Evolutionary conservation across 1,139 yeast genomes (phyloP).

Genomic region (Waltiozyma sp.): DNA sequence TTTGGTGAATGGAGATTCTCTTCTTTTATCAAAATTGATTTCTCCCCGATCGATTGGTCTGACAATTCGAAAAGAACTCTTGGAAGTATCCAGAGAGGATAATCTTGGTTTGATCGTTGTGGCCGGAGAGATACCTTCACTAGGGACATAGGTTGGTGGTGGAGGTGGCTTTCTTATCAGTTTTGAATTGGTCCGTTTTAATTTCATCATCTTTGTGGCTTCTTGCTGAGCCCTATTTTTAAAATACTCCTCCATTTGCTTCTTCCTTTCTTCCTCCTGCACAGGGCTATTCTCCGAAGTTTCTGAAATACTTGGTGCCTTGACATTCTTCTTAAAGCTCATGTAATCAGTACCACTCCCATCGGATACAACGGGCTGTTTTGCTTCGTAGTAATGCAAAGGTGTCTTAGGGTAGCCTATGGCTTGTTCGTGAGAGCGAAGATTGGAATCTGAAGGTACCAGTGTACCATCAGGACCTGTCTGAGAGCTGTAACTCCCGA

Average conservation of each 20-base stretch:
- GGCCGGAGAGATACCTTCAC: background rate
- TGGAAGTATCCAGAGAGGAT: background rate
- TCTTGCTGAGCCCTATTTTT: background rate
- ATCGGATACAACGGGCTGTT: constrained; percentile 10
- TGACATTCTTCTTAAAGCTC: constrained; percentile 41
- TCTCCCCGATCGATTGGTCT: constrained; percentile 52
- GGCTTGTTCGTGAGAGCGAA: too few species aligned
- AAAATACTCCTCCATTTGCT: background rate
- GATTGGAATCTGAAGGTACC: too few species aligned
- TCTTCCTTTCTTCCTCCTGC: background rate
- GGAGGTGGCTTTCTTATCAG: background rate
- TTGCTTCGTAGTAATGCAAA: constrained; percentile 38
- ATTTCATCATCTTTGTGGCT: background rate
- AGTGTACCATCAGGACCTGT: constrained; percentile 24
- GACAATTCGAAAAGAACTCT: constrained; percentile 49
- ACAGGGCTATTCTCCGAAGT: background rate
- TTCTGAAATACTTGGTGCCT: background rate
- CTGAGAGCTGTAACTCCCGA: constrained; percentile 32
- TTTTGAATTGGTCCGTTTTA: background rate
- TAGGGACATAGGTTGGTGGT: constrained; percentile 13
- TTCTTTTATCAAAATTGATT: constrained; percentile 71
- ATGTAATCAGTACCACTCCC: constrained; percentile 42
- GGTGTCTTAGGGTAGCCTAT: constrained; percentile 47
- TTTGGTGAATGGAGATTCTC: constrained; percentile 55
- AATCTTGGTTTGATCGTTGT: background rate